Base-by-base conservation (phyloP, 805 yeast species). In the Saccharomycopsis sp. region DNA sequence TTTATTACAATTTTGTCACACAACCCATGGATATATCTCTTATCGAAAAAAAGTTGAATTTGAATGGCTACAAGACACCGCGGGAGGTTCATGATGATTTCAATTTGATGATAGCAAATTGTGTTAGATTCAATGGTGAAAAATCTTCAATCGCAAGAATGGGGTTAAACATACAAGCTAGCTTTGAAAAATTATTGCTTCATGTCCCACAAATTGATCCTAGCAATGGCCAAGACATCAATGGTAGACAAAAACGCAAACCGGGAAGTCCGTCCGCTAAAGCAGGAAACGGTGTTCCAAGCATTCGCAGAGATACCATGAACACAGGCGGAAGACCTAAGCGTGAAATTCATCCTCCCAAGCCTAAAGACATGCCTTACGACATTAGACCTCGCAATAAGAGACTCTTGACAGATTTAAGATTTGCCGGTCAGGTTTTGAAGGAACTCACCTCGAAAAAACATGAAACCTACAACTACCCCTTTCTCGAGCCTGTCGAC, bases 341-440 rank as follows among this genome's bases (percentile, higher is more conserved):
- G 61, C 75, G 98, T 51, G 92, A 86, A 51, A 86, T 92, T 36
- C 96, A 88, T 58, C 98, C 98, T 3, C 98, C 98, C 40, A 80
- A 83, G 56, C 84, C 95, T 23, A 85, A 85, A 56, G 96, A 92
- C 57, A 75, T 88, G 59, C 94, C 95, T 3, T 86, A 85, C 54
- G 96, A 87, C 54, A 77, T 77, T 40, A 71, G 88, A 56, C 98
- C 98, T 34, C 21, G 48, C 50, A 84, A 84, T 63, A 88, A 89
- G 73, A 89, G 86, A 65, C 77, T 69, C 56, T 94, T 89, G 30
- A 81, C 89, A 7, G 96, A 89, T 59, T 71, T 92, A 57, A 72
- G 88, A 55, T 92, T 80, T 61, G 85, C 94, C 57, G 80, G 75
- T 51, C 82, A 75, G 56, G 75, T 88, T 3, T 61, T 92, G 42